phyloP scores from a whole-genome alignment of 2,329 filamentous ascomycete species.

The Ascomycota sp. region DNA sequence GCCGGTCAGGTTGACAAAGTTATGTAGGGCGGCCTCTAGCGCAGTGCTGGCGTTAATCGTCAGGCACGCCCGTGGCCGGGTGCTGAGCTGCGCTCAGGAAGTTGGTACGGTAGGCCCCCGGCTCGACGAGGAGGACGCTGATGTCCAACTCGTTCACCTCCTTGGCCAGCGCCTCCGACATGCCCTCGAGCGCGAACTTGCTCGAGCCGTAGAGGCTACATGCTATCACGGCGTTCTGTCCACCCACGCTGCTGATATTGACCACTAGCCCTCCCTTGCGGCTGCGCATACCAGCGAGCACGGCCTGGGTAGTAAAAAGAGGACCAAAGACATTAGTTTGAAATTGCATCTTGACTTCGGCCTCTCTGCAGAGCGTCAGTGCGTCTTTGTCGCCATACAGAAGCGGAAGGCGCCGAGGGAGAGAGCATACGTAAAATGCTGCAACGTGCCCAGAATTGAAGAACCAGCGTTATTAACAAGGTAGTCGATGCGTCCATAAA shows the following conservation, averaged over 20 bases:
- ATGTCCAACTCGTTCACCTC: constrained; percentile 25
- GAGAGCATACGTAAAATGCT: not conserved
- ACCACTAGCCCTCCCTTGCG: constrained; percentile 20
- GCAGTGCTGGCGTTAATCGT: constrained; percentile 12
- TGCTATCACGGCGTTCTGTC: constrained; percentile 15
- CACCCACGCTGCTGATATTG: constrained; percentile 25
- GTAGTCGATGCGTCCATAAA: constrained; percentile 20
- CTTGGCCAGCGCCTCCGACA: constrained; percentile 19
- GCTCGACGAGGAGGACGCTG: constrained; percentile 22
- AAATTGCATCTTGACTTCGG: constrained; percentile 20
- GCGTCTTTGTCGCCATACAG: not conserved
- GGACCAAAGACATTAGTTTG: constrained; percentile 28
- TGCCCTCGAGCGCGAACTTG: constrained; percentile 21
- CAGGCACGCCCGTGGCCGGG: constrained; percentile 3
- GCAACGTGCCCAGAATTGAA: constrained; percentile 4
- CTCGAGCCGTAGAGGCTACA: constrained; percentile 23
- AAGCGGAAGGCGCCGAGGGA: not conserved
- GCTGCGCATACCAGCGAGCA: constrained; percentile 24
- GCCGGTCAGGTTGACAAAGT: constrained; percentile 5
- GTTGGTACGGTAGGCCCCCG: constrained; percentile 28
- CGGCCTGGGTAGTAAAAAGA: constrained; percentile 24
- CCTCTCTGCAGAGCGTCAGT: constrained; percentile 7
- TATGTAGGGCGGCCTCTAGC: constrained; percentile 2
- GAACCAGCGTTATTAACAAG: constrained; percentile 27
- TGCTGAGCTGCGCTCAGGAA: constrained; percentile 12